Conservation (phyloP, 2,329 filamentous ascomycete genomes). For the Exophiala oligosperma region DNA sequence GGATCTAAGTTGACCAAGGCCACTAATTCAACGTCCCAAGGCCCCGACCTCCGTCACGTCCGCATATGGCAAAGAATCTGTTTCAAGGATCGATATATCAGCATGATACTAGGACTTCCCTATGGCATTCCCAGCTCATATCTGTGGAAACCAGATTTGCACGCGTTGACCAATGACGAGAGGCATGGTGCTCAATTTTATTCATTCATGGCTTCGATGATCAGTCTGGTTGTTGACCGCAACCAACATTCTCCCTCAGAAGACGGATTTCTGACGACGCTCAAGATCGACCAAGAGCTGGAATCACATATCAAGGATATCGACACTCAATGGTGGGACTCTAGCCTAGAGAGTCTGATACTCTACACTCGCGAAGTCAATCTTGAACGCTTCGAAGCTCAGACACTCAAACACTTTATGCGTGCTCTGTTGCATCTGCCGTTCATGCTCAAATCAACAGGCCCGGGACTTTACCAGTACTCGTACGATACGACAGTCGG, state of each 20-base stretch:
- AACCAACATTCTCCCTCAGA: not conserved
- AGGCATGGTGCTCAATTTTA: not conserved
- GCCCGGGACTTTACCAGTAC: not conserved
- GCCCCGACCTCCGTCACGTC: too few species aligned
- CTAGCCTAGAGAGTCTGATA: not conserved
- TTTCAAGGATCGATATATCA: constrained; percentile 3
- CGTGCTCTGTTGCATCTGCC: constrained; percentile 2
- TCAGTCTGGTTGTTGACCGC: not conserved
- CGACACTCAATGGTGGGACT: not conserved
- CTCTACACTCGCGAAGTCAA: not conserved
- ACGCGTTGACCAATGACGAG: too few species aligned
- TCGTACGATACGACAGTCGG: not conserved
- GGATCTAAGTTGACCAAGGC: too few species aligned
- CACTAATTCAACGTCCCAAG: too few species aligned
- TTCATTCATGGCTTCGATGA: not conserved
- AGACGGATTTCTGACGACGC: not conserved
- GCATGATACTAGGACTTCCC: not conserved
- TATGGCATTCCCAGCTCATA: not conserved
- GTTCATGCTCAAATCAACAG: constrained; percentile 4
- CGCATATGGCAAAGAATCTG: not conserved
- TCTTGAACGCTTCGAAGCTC: constrained; percentile 1
- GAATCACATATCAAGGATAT: not conserved
- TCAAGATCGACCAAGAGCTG: constrained; percentile 7
- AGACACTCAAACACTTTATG: not conserved
- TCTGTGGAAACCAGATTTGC: not conserved